Conservation (phyloP, 2,329 filamentous ascomycete genomes). For the Cercospora canescens region DNA sequence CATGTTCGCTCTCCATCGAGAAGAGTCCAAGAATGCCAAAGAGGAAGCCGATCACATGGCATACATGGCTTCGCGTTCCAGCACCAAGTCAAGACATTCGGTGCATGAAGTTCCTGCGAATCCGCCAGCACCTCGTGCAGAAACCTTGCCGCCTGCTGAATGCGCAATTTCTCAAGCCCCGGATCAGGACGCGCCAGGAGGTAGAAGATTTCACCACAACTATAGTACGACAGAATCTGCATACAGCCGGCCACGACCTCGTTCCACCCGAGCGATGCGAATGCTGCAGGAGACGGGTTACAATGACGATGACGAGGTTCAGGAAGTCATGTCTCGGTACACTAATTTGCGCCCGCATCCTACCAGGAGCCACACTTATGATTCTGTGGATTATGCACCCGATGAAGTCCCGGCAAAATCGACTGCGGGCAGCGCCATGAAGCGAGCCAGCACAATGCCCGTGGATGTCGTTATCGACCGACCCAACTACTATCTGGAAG, state of each 20-base stretch:
- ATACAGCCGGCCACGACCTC: slow-evolving; percentile 27
- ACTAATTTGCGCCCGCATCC: slow-evolving; percentile 25
- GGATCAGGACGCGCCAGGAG: slow-evolving; percentile 11
- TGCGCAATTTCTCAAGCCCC: slow-evolving; percentile 37
- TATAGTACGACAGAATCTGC: slow-evolving; percentile 35
- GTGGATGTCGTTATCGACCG: slow-evolving; percentile 14
- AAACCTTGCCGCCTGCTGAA: slow-evolving; percentile 12
- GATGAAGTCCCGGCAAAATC: slow-evolving; percentile 13
- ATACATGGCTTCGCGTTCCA: slow-evolving; percentile 22
- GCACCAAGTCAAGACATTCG: slow-evolving; percentile 20
- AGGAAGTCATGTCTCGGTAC: slow-evolving; percentile 27
- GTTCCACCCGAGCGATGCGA: slow-evolving; percentile 27
- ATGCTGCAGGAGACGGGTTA: slow-evolving; percentile 42
- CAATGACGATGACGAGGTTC: slow-evolving; percentile 28
- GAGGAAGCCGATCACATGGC: slow-evolving; percentile 41
- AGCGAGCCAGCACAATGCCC: slow-evolving; percentile 25
- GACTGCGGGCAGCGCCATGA: slow-evolving; percentile 13
- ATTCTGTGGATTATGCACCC: slow-evolving; percentile 28
- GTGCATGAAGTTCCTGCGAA: slow-evolving; percentile 12
- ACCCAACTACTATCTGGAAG: slow-evolving; percentile 24
- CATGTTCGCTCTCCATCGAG: slow-evolving; percentile 71
- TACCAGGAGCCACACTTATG: slow-evolving; percentile 28
- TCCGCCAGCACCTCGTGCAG: slow-evolving; percentile 16
- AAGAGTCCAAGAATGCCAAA: slow-evolving; percentile 52
- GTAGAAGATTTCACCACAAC: slow-evolving; percentile 27